These are phyloP conservation scores for Sergeia podlipaevii DNA, from an alignment of 208 protist genomes.

Conservation along the genomic window DNA sequence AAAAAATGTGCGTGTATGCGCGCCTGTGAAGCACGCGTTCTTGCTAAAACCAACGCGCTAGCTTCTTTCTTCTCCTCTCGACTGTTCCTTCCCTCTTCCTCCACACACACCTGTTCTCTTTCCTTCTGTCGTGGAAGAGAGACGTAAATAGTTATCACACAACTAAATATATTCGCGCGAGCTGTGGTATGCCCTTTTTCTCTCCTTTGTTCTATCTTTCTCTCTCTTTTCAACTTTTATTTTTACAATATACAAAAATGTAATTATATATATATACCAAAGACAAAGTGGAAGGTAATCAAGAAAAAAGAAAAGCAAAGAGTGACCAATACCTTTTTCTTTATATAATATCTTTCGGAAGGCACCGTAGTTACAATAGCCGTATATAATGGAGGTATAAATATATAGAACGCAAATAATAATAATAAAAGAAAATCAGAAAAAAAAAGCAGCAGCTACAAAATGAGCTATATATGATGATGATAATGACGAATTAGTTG, in stretches of 20 bases:
- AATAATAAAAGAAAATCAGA: neutral
- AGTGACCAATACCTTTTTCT: too few species aligned
- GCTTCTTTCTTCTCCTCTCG: too few species aligned
- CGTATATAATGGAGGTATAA: too few species aligned
- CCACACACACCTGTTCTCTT: too few species aligned
- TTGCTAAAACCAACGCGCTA: too few species aligned
- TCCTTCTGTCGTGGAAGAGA: too few species aligned
- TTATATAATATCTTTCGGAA: too few species aligned
- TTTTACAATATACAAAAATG: constrained; percentile 3
- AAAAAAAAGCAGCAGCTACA: constrained; percentile 2
- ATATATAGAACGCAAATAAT: neutral
- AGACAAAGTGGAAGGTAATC: constrained; percentile 1
- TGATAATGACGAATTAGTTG: neutral
- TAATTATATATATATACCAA: constrained; percentile 10
- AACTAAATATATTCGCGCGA: neutral
- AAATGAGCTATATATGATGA: constrained; percentile 3
- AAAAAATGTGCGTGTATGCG: too few species aligned
- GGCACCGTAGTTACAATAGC: too few species aligned
- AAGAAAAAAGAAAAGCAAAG: neutral
- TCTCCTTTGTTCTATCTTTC: neutral
- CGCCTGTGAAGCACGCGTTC: too few species aligned
- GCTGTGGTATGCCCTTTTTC: neutral
- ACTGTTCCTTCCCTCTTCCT: too few species aligned
- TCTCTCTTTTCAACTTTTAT: neutral
- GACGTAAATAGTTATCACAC: too few species aligned